phyloP scores from a whole-genome alignment of 331 rosid genomes.

The Quercus lobata region DNA sequence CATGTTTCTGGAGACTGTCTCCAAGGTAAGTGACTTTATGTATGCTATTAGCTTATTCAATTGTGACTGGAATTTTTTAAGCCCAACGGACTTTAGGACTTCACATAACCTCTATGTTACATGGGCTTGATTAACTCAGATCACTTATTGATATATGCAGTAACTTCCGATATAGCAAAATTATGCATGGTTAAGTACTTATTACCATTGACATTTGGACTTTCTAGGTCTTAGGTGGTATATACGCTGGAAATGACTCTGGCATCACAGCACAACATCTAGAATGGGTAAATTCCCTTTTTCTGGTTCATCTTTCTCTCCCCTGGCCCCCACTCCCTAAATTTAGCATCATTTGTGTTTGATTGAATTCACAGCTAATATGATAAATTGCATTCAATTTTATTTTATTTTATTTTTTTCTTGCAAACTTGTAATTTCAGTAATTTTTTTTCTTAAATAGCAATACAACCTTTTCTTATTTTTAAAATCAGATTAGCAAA shows the following conservation, averaged over 20 bases:
- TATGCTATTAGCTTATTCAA: conserved; percentile 2
- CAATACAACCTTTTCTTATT: background rate
- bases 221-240: conserved; percentile 80
- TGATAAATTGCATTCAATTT: background rate
- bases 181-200: background rate
- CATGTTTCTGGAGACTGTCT: conserved; percentile 95
- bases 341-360: background rate
- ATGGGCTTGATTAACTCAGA: background rate
- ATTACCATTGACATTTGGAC: conserved; percentile 6
- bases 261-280: conserved; percentile 94
- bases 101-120: background rate
- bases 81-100: conserved; percentile 11
- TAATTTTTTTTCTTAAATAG: background rate
- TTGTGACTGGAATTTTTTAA: conserved; percentile 2
- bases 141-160: background rate
- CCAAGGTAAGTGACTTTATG: conserved; percentile 57
- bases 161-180: background rate
- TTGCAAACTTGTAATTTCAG: background rate
- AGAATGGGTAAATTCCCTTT: conserved; percentile 64
- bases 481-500: background rate
- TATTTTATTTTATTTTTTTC: background rate
- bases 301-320: background rate
- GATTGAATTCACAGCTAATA: background rate
- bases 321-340: background rate
- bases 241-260: conserved; percentile 75